phyloP scores from a whole-genome alignment of 768 basidiomycete species.

The Punctularia strigosozonata region DNA sequence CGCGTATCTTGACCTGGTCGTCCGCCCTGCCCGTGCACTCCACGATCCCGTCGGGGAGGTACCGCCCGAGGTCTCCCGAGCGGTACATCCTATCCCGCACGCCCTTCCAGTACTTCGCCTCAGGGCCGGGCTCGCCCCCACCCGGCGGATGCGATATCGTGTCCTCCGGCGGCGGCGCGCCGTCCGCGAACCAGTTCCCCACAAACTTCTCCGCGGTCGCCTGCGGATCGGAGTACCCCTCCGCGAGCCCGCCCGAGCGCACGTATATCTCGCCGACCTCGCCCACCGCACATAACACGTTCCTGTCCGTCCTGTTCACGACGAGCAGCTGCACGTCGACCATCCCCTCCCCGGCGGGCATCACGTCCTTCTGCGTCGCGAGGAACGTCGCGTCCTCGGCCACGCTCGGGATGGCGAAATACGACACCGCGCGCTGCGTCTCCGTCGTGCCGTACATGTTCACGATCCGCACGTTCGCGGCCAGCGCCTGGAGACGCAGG shows the following conservation, averaged over 20 bases:
- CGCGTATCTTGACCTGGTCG: slow-evolving; percentile 98
- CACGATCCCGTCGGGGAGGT: slow-evolving; percentile 83
- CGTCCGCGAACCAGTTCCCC: slow-evolving; percentile 74
- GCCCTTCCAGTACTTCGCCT: slow-evolving; percentile 84
- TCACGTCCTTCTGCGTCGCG: slow-evolving; percentile 90
- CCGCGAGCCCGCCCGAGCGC: slow-evolving; percentile 88
- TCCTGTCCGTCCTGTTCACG: slow-evolving; percentile 81
- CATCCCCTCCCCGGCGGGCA: slow-evolving; percentile 97
- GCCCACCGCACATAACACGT: slow-evolving; percentile 81
- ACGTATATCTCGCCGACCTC: slow-evolving; percentile 99
- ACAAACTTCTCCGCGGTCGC: slow-evolving; percentile 91
- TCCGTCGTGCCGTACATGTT: slow-evolving; percentile 99
- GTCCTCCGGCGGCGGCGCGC: slow-evolving; percentile 43
- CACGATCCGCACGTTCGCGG: slow-evolving; percentile 85
- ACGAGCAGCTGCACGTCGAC: slow-evolving; percentile 94
- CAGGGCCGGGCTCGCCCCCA: slow-evolving; percentile 46
- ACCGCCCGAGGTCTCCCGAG: slow-evolving; percentile 92
- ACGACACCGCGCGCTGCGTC: slow-evolving; percentile 97
- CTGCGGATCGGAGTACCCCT: slow-evolving; percentile 81
- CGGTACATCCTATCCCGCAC: slow-evolving; percentile 96
- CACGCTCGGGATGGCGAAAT: slow-evolving; percentile 85
- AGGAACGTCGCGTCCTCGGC: slow-evolving; percentile 82
- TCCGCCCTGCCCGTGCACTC: slow-evolving; percentile 97
- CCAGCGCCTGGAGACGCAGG: slow-evolving; percentile 84
- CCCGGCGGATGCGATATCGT: slow-evolving; percentile 52